Conservation (phyloP, 1,139 yeast genomes). For the Suhomyces taliae region DNA sequence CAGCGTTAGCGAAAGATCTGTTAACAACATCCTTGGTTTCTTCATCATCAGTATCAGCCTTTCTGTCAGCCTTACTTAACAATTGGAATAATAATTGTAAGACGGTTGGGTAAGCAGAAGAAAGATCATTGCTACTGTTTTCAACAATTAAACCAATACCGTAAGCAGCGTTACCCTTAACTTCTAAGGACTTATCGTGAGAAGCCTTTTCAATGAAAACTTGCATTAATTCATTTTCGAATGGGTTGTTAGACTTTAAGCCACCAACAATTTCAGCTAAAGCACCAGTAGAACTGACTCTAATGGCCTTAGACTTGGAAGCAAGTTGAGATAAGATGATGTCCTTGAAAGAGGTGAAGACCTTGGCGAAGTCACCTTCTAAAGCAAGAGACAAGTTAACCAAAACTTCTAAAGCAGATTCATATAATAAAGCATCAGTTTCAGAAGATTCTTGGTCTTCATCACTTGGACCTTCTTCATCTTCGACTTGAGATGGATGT, state of each 20-base stretch:
- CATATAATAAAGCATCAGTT: slow-evolving; percentile 81
- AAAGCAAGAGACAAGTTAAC: slow-evolving; percentile 73
- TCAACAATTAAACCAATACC: slow-evolving; percentile 86
- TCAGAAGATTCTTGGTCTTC: slow-evolving; percentile 72
- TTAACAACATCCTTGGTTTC: slow-evolving; percentile 79
- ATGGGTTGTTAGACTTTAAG: slow-evolving; percentile 67
- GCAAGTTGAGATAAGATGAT: slow-evolving; percentile 59
- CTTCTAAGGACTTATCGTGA: slow-evolving; percentile 81
- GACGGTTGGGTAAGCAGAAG: slow-evolving; percentile 65
- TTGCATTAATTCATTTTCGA: slow-evolving; percentile 66
- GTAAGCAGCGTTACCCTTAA: slow-evolving; percentile 93
- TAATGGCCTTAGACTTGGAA: slow-evolving; percentile 68
- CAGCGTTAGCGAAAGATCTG: slow-evolving; percentile 89
- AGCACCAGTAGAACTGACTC: slow-evolving; percentile 85
- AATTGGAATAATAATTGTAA: slow-evolving; percentile 77
- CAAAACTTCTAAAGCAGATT: slow-evolving; percentile 82
- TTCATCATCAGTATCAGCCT: slow-evolving; percentile 65
- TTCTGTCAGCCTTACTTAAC: slow-evolving; percentile 73
- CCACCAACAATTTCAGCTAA: slow-evolving; percentile 86
- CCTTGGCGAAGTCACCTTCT: slow-evolving; percentile 70
- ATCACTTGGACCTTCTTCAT: slow-evolving; percentile 53
- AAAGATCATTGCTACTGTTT: slow-evolving; percentile 57
- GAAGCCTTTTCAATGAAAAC: slow-evolving; percentile 67
- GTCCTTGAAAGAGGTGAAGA: slow-evolving; percentile 74
- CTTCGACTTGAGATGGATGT: slow-evolving; percentile 76